Evolutionary conservation across 192 early-diverging fungal species (phyloP).

Genomic region (Piromyces sp.): DNA sequence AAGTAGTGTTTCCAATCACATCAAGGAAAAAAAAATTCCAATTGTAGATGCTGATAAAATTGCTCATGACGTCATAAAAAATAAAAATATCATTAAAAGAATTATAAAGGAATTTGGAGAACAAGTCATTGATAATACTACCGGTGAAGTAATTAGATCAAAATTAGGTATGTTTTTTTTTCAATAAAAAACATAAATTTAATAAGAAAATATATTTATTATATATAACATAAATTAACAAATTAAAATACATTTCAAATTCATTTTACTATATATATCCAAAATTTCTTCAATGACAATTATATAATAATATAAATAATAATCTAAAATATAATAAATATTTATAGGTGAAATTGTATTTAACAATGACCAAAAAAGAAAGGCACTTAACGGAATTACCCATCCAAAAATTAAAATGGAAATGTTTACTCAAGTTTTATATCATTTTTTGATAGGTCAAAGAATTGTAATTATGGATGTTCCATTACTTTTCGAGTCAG

Average conservation of each 20-base stretch:
- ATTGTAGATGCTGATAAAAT: conserved; percentile 84
- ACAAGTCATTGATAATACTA: conserved; percentile 7
- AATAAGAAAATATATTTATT: too few species aligned
- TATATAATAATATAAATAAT: too few species aligned
- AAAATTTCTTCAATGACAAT: too few species aligned
- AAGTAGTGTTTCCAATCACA: conserved; percentile 28
- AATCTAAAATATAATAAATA: too few species aligned
- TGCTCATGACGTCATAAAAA: conserved; percentile 68
- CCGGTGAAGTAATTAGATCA: background rate
- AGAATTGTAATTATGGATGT: conserved; percentile 69
- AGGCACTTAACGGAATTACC: conserved; percentile 59
- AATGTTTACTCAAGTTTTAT: conserved; percentile 49
- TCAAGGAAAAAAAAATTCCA: conserved; percentile 36
- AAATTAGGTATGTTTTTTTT: background rate
- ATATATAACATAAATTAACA: too few species aligned
- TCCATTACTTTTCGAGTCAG: conserved; percentile 79
- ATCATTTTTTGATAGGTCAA: conserved; percentile 49
- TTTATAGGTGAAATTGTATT: conserved; percentile 53
- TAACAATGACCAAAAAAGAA: conserved; percentile 45
- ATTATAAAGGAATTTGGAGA: conserved; percentile 64
- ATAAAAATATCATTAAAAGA: conserved; percentile 45
- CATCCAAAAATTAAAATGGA: conserved; percentile 77
- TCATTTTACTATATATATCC: too few species aligned
- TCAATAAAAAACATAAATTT: too few species aligned
- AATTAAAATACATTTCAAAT: too few species aligned